Conservation (phyloP, 192 early-diverging fungal genomes). For the Entophlyctis helioformis region DNA sequence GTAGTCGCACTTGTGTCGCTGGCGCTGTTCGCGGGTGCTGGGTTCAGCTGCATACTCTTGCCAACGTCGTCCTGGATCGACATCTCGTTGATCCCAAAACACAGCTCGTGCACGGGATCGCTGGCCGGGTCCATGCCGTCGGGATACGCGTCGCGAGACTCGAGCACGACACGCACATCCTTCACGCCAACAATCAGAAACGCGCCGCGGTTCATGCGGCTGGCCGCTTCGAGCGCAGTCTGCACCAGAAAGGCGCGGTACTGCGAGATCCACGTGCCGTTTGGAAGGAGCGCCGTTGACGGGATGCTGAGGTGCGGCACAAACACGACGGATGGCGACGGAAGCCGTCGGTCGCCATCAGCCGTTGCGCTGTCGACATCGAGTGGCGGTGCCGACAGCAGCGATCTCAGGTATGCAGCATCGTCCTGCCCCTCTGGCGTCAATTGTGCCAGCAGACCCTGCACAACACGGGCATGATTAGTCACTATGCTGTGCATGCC, state of each 20-base stretch:
- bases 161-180: conserved; percentile 10
- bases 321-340: conserved; percentile 10
- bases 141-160: not conserved
- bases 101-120: not conserved
- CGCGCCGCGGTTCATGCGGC: conserved; percentile 11
- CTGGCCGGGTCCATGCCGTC: not conserved
- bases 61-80: not conserved
- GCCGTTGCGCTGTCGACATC: not conserved
- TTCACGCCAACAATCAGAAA: conserved; percentile 23
- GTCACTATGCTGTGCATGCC: too few species aligned
- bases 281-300: conserved; percentile 8
- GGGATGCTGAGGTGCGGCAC: conserved; percentile 23
- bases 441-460: conserved; percentile 70
- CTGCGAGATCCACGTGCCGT: conserved; percentile 9
- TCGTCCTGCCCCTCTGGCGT: conserved; percentile 23
- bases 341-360: too few species aligned
- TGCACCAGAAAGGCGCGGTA: conserved; percentile 17
- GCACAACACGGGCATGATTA: too few species aligned
- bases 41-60: not conserved
- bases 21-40: not conserved
- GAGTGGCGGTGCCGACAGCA: conserved; percentile 6
- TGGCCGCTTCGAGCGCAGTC: conserved; percentile 8
- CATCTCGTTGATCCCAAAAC: not conserved
- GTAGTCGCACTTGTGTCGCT: not conserved
- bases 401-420: conserved; percentile 4